Evolutionary conservation across 1,284 basidiomycete species (phyloP).

Genomic region (Ceratobasidium sp.): DNA sequence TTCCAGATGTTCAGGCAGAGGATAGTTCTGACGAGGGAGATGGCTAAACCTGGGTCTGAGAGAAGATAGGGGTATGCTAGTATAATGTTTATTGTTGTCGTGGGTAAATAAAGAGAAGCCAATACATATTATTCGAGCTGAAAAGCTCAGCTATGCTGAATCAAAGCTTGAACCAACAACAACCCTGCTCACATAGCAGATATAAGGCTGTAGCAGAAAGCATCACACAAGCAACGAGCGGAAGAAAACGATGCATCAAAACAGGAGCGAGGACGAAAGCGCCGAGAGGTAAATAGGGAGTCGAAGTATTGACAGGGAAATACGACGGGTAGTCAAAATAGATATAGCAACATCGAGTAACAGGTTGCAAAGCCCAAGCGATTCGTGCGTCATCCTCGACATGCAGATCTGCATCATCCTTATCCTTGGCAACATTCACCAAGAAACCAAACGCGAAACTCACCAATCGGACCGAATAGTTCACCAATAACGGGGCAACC

Average conservation of each 20-base stretch:
- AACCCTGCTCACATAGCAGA: too few species aligned
- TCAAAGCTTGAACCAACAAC: background rate
- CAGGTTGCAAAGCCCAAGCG: slow-evolving; percentile 1
- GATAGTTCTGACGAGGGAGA: background rate
- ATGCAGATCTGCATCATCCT: background rate
- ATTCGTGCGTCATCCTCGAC: slow-evolving; percentile 20
- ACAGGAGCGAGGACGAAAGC: background rate
- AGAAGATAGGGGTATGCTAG: too few species aligned
- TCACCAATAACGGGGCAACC: slow-evolving; percentile 22
- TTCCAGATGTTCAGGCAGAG: background rate
- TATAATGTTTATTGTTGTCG: too few species aligned
- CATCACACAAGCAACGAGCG: background rate
- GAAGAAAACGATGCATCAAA: background rate
- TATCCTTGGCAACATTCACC: background rate
- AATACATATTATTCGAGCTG: background rate
- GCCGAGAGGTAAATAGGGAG: background rate
- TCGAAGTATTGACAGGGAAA: background rate
- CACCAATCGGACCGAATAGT: slow-evolving; percentile 39
- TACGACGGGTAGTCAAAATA: background rate
- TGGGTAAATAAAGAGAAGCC: too few species aligned
- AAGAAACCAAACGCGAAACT: background rate
- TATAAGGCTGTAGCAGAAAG: background rate
- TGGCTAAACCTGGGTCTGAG: too few species aligned
- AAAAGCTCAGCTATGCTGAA: background rate
- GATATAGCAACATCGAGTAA: background rate